Conservation (phyloP, 2,329 filamentous ascomycete genomes). For the Zasmidium cellare region DNA sequence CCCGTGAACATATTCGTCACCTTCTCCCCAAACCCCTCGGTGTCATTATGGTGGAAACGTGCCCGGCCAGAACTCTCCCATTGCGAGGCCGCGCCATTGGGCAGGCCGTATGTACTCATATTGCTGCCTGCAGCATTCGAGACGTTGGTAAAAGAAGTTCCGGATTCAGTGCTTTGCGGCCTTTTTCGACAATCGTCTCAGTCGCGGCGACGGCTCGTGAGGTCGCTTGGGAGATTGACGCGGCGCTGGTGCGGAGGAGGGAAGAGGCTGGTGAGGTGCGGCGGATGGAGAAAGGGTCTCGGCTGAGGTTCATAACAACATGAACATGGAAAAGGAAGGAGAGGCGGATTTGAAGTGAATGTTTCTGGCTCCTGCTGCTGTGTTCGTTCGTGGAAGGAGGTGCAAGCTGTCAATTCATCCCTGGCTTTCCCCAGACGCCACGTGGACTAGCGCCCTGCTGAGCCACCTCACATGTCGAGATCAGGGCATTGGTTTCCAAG, state of each 20-base stretch:
- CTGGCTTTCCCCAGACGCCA: conserved; percentile 6
- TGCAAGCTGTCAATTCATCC: conserved; percentile 10
- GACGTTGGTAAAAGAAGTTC: not conserved
- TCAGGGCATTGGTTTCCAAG: not conserved
- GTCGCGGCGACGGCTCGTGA: not conserved
- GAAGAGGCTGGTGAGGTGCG: conserved; percentile 23
- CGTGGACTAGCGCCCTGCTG: conserved; percentile 5
- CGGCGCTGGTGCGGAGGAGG: conserved; percentile 21
- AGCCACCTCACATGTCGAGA: not conserved
- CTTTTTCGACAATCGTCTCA: not conserved
- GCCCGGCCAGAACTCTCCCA: conserved; percentile 20
- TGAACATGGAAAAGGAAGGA: conserved; percentile 1
- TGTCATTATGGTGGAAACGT: conserved; percentile 20
- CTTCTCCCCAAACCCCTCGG: conserved; percentile 57
- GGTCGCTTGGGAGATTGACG: conserved; percentile 3
- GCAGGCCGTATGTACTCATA: conserved; percentile 25
- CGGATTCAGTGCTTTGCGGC: not conserved
- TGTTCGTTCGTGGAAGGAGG: not conserved
- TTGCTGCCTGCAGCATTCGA: conserved; percentile 1
- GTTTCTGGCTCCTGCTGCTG: not conserved
- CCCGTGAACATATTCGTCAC: conserved; percentile 65
- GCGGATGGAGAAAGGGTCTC: conserved; percentile 49
- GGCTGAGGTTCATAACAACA: conserved; percentile 42
- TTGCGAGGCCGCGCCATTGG: conserved; percentile 18
- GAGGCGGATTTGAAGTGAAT: not conserved